These are phyloP conservation scores for Neurospora sp. DNA, from an alignment of 495 filamentous ascomycete species.

Conservation along the genomic window DNA sequence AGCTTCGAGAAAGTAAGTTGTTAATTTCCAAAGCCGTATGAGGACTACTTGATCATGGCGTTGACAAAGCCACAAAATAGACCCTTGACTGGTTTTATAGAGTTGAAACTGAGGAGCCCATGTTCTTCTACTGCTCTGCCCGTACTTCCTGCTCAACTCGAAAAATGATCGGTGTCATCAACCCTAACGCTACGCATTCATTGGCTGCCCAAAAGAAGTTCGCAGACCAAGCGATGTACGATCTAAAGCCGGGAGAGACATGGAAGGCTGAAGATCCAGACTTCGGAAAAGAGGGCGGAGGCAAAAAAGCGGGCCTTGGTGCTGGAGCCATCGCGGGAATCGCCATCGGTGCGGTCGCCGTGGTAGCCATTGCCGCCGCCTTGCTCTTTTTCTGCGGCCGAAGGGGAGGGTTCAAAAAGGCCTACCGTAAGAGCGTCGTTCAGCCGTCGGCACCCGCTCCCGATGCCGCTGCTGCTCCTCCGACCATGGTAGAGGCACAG, in stretches of 20 bases:
- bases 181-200: constrained; percentile 26
- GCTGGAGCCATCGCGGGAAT: constrained; percentile 40
- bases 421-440: constrained; percentile 13
- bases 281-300: no score
- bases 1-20: not conserved
- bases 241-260: constrained; percentile 29
- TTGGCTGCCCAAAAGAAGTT: constrained; percentile 20
- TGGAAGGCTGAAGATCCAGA: not conserved
- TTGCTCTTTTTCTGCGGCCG: constrained; percentile 36
- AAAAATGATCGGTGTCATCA: constrained; percentile 42
- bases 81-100: not conserved
- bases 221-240: constrained; percentile 16
- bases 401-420: constrained; percentile 24
- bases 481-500: constrained; percentile 13
- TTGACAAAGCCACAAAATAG: constrained; percentile 15
- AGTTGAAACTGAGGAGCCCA: constrained; percentile 18
- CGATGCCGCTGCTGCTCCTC: constrained; percentile 1
- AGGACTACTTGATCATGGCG: not conserved
- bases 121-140: constrained; percentile 54
- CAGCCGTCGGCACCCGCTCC: not conserved
- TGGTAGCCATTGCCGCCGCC: constrained; percentile 25
- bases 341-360: constrained; percentile 32
- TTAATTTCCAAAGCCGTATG: not conserved
- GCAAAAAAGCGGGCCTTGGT: constrained; percentile 7
- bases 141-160: constrained; percentile 29